phyloP scores from a whole-genome alignment of 441 rosid genomes.

The Gossypium schwendimanii region DNA sequence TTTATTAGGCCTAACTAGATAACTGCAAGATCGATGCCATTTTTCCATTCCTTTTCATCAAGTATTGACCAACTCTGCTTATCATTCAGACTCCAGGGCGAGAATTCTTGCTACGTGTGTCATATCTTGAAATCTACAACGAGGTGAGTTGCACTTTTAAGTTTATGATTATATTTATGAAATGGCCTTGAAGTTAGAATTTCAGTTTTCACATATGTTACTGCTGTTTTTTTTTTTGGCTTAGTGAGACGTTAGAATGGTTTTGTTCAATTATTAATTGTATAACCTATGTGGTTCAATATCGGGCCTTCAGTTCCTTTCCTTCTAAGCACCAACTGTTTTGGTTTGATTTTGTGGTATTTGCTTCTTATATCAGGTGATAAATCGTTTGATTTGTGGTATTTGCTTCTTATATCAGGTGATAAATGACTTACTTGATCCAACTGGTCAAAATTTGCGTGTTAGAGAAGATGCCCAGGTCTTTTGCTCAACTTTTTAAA shows the following conservation, averaged over 20 bases:
- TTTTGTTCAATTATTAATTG: background rate
- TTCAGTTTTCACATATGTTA: background rate
- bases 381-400: too few species aligned
- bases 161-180: background rate
- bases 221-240: background rate
- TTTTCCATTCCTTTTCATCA: background rate
- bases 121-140: constrained; percentile 98
- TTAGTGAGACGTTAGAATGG: background rate
- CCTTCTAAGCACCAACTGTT: background rate
- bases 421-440: constrained; percentile 96
- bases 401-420: constrained; percentile 55
- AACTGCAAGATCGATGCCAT: background rate
- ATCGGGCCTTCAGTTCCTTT: constrained; percentile 6
- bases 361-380: constrained; percentile 56
- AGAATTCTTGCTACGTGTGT: constrained; percentile 93
- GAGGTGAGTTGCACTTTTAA: constrained; percentile 50
- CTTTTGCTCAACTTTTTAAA: constrained; percentile 8
- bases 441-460: constrained; percentile 96
- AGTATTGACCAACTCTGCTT: constrained; percentile 18
- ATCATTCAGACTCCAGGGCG: constrained; percentile 91
- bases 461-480: constrained; percentile 98
- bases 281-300: background rate
- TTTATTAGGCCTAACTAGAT: background rate
- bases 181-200: background rate
- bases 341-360: constrained; percentile 14